phyloP scores from a whole-genome alignment of 352 stramenopile species.

The Phytophthora sansomeana region DNA sequence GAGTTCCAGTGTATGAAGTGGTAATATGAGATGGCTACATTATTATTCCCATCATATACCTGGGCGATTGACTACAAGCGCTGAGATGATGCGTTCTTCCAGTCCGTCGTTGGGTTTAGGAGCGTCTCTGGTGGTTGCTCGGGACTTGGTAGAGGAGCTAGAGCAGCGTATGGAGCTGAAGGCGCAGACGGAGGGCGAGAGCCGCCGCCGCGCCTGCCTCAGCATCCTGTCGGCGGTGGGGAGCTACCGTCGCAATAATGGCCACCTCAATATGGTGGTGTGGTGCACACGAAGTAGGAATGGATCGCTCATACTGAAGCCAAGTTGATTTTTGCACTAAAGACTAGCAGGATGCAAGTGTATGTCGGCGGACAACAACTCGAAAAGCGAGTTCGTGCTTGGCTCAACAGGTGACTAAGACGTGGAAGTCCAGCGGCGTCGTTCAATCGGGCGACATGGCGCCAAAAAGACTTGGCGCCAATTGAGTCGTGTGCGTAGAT shows the following conservation, averaged over 20 bases:
- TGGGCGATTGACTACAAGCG: constrained; percentile 75
- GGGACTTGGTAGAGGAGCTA: not conserved
- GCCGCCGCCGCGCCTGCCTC: constrained; percentile 13
- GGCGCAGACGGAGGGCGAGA: constrained; percentile 13
- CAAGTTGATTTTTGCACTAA: not conserved
- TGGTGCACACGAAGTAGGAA: constrained; percentile 1
- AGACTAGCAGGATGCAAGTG: not conserved
- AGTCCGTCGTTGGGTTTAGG: constrained; percentile 7
- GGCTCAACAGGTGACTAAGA: not conserved
- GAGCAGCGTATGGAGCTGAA: not conserved
- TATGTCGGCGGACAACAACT: constrained; percentile 10
- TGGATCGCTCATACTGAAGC: not conserved
- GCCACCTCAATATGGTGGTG: constrained; percentile 4
- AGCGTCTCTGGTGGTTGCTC: not conserved
- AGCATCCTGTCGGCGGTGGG: constrained; percentile 17
- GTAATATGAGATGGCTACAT: no score
- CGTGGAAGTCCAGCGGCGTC: not conserved
- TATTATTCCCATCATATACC: constrained; percentile 28
- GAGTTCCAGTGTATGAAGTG: not conserved
- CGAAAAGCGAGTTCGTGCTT: not conserved
- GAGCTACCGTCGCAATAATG: not conserved
- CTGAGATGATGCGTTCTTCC: constrained; percentile 79
- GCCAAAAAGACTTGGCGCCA: constrained; percentile 13
- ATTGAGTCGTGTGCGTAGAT: not conserved
- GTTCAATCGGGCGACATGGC: constrained; percentile 11